phyloP scores from a whole-genome alignment of 164 flowering plant genomes.

The Stephania cephalantha region DNA sequence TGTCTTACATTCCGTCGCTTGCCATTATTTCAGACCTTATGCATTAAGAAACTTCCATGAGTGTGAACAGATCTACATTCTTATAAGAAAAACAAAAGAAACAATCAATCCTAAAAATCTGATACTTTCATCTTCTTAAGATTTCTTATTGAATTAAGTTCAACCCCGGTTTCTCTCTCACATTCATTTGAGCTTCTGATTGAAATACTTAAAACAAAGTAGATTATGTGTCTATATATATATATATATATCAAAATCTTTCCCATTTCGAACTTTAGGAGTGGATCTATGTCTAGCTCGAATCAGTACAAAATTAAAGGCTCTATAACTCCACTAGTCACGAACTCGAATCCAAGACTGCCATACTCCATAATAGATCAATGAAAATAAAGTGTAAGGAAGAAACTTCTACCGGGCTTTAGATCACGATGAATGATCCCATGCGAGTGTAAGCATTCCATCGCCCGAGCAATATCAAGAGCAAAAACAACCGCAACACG shows the following conservation, averaged over 20 bases:
- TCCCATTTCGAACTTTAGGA: not conserved
- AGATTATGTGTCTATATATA: not conserved
- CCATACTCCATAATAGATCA: not conserved
- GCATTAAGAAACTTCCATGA: not conserved
- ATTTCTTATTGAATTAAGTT: not conserved
- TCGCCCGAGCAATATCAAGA: constrained; percentile 81
- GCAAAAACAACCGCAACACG: constrained; percentile 65
- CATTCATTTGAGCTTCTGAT: not conserved
- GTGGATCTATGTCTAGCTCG: not conserved
- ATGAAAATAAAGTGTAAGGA: not conserved
- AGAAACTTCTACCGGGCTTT: constrained; percentile 59
- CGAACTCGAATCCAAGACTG: not conserved
- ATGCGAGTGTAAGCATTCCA: constrained; percentile 86
- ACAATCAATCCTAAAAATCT: not conserved
- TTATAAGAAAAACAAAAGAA: no score
- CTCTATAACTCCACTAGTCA: not conserved
- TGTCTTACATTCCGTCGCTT: not conserved
- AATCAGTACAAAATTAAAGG: not conserved
- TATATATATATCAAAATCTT: not conserved
- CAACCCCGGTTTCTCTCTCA: not conserved
- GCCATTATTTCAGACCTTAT: not conserved
- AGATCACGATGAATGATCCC: constrained; percentile 92
- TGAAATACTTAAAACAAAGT: not conserved
- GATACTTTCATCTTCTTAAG: not conserved
- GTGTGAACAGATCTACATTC: not conserved